A percentile compares a stretch with the other conserved stretches of the same genome.
phyloP scores from a whole-genome alignment of 2,329 filamentous ascomycete species.

The Colletotrichum karsti region DNA sequence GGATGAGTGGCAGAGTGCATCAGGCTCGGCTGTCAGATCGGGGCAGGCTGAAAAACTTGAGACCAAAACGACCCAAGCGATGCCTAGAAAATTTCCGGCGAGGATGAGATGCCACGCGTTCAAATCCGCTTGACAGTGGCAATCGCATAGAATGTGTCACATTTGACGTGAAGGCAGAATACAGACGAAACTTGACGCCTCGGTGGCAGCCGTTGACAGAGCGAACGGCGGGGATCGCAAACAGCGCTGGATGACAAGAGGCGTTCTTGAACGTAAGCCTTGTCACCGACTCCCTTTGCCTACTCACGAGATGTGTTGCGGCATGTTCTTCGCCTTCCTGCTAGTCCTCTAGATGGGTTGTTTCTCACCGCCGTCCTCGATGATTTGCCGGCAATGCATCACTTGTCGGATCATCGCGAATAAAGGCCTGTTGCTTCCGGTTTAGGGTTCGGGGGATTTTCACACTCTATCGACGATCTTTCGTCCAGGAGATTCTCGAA shows the following conservation, averaged over 20 bases:
- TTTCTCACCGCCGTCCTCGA: background rate
- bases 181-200: constrained; percentile 26
- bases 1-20: constrained; percentile 4
- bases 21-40: constrained; percentile 23
- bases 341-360: background rate
- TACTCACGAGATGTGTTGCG: background rate
- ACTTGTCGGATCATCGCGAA: constrained; percentile 1
- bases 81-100: background rate
- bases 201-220: constrained; percentile 19
- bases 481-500: constrained; percentile 19
- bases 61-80: constrained; percentile 13
- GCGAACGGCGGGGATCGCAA: constrained; percentile 1
- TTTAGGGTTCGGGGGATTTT: constrained; percentile 27
- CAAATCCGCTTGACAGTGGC: background rate
- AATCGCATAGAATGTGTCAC: constrained; percentile 6
- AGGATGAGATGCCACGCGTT: constrained; percentile 21
- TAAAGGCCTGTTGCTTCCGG: constrained; percentile 10
- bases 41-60: constrained; percentile 13
- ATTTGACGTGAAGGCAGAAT: background rate
- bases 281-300: background rate
- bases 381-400: background rate
- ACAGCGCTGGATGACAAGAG: background rate
- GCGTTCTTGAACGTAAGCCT: background rate
- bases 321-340: background rate
- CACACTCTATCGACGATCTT: constrained; percentile 27